Percentiles rank a stretch among this genome's conserved stretches.
Evolutionary conservation across 2,329 filamentous ascomycete species (phyloP).

Genomic region (Alternaria sp.): DNA sequence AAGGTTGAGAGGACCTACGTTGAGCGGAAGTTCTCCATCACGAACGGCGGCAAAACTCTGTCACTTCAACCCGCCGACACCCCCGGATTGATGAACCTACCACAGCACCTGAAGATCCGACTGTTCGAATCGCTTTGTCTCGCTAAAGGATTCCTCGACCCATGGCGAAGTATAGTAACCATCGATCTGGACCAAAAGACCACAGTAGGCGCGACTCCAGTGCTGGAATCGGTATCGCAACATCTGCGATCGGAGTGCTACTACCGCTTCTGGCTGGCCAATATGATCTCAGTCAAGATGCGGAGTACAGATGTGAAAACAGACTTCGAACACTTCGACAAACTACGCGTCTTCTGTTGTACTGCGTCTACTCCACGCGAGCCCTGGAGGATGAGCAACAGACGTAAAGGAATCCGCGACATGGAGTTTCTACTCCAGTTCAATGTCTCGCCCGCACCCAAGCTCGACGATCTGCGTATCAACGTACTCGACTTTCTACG

Average conservation of each 20-base stretch:
- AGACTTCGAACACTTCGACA: neutral
- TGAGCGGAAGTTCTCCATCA: neutral
- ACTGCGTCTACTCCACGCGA: neutral
- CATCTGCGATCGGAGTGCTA: neutral
- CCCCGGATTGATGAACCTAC: neutral
- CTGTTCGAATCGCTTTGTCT: neutral
- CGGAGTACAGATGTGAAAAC: neutral
- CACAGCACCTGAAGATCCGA: neutral
- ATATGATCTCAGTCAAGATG: neutral
- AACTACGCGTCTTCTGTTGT: neutral
- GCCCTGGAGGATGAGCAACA: neutral
- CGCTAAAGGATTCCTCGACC: neutral
- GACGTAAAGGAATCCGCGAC: neutral
- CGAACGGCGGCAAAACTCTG: neutral
- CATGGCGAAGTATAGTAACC: neutral
- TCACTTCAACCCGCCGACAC: neutral
- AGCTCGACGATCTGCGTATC: neutral
- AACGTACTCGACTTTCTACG: neutral
- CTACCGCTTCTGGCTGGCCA: neutral
- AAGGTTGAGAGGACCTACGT: neutral
- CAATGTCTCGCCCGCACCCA: neutral
- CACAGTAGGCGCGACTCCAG: neutral
- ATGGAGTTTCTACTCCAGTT: neutral
- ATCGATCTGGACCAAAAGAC: neutral
- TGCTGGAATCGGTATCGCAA: neutral